Evolutionary conservation across 768 basidiomycete genomes (phyloP).

Genomic region (Coprinopsis strossmayeri): DNA sequence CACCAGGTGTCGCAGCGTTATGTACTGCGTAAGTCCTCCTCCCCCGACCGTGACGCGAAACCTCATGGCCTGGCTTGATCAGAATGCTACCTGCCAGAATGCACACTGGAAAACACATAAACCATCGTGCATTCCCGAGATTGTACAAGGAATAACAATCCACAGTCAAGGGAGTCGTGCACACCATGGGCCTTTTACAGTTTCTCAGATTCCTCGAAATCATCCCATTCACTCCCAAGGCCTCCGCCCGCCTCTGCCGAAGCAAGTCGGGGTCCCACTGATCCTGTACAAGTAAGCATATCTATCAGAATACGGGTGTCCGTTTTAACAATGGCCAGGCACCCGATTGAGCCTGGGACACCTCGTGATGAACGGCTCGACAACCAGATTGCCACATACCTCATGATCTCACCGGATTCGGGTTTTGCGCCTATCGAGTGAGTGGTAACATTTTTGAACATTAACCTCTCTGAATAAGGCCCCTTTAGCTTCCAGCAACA

Average conservation of each 20-base stretch:
- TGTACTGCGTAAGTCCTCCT: background rate
- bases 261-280: slow-evolving; percentile 1
- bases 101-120: background rate
- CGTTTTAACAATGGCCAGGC: background rate
- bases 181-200: background rate
- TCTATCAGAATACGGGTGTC: background rate
- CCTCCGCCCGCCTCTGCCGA: background rate
- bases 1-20: background rate
- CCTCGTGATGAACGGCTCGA: background rate
- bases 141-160: background rate
- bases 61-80: background rate
- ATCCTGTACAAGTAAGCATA: background rate
- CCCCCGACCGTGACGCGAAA: background rate
- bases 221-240: background rate
- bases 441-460: background rate
- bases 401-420: background rate
- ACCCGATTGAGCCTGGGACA: background rate
- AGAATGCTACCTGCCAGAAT: background rate
- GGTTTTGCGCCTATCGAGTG: background rate
- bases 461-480: background rate
- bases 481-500: background rate
- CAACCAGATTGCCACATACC: slow-evolving; percentile 3
- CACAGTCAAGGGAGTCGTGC: background rate
- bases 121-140: background rate
- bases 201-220: background rate